phyloP scores from a whole-genome alignment of 2,329 filamentous ascomycete species.

The Fusarium sp. region DNA sequence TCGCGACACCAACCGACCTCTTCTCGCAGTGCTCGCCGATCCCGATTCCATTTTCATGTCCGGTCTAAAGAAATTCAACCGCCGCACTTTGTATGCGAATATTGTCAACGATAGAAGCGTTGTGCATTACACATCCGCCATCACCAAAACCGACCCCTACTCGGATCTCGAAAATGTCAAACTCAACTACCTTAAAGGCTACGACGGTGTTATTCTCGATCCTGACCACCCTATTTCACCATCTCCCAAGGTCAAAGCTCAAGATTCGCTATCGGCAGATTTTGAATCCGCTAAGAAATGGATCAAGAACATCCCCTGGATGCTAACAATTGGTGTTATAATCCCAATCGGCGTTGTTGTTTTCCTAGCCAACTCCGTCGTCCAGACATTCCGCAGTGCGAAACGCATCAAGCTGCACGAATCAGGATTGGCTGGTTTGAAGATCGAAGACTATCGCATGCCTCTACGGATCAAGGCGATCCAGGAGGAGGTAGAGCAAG shows the following conservation, averaged over 20 bases:
- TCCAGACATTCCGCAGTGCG: conserved; percentile 81
- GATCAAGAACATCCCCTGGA: conserved; percentile 69
- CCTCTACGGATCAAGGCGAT: conserved; percentile 81
- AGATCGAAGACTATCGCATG: conserved; percentile 77
- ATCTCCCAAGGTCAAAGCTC: conserved; percentile 50
- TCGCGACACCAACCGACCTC: conserved; percentile 80
- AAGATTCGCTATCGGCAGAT: conserved; percentile 49
- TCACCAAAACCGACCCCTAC: conserved; percentile 83
- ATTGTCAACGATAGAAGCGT: conserved; percentile 87
- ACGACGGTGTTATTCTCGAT: conserved; percentile 81
- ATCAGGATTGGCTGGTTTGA: conserved; percentile 73
- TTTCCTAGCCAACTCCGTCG: conserved; percentile 78
- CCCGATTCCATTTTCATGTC: conserved; percentile 86
- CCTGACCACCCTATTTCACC: conserved; percentile 68
- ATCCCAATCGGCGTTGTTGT: conserved; percentile 77
- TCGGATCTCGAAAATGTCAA: conserved; percentile 73
- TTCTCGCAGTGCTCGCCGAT: conserved; percentile 85
- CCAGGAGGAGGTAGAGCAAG: conserved; percentile 79
- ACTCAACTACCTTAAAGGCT: conserved; percentile 79
- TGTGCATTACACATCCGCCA: conserved; percentile 83
- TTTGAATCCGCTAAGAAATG: conserved; percentile 49
- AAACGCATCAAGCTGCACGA: conserved; percentile 82
- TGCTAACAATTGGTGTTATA: conserved; percentile 73
- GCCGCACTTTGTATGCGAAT: conserved; percentile 85
- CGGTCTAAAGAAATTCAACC: conserved; percentile 79